Evolutionary conservation across 495 filamentous ascomycete genomes (phyloP).

Genomic region (Amniculicola lignicola): DNA sequence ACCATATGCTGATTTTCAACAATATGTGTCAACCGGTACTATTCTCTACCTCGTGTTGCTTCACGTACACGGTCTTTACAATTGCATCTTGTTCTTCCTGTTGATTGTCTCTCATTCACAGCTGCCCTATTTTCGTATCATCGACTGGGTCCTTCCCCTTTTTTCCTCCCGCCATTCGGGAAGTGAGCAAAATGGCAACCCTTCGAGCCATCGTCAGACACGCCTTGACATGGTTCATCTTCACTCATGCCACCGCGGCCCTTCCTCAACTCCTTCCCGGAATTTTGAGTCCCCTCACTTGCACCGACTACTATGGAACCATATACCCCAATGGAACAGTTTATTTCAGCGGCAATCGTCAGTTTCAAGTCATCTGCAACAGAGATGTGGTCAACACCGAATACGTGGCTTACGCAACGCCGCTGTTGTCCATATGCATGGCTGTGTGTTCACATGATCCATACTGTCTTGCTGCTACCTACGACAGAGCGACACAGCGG

Average conservation of each 20-base stretch:
- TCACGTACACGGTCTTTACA: background rate
- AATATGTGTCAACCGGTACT: background rate
- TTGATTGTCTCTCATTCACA: background rate
- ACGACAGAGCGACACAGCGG: background rate
- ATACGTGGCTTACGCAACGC: background rate
- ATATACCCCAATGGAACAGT: slow-evolving; percentile 5
- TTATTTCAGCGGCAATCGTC: background rate
- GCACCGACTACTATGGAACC: slow-evolving; percentile 2
- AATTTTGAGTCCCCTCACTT: background rate
- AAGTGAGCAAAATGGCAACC: background rate
- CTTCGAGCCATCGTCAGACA: background rate
- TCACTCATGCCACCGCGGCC: background rate
- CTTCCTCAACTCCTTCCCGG: background rate
- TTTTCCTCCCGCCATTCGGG: background rate
- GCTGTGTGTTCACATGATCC: background rate
- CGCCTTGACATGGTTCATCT: background rate
- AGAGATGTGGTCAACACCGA: background rate
- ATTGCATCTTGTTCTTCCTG: background rate
- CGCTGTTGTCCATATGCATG: background rate
- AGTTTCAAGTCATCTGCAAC: slow-evolving; percentile 7
- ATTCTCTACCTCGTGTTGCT: background rate
- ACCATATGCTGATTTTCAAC: background rate
- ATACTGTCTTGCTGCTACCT: slow-evolving; percentile 9
- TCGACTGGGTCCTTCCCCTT: background rate
- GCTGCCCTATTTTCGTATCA: background rate